Evolutionary conservation across 129 eudicot genomes (phyloP).

Genomic region (Lactuca sativa): DNA sequence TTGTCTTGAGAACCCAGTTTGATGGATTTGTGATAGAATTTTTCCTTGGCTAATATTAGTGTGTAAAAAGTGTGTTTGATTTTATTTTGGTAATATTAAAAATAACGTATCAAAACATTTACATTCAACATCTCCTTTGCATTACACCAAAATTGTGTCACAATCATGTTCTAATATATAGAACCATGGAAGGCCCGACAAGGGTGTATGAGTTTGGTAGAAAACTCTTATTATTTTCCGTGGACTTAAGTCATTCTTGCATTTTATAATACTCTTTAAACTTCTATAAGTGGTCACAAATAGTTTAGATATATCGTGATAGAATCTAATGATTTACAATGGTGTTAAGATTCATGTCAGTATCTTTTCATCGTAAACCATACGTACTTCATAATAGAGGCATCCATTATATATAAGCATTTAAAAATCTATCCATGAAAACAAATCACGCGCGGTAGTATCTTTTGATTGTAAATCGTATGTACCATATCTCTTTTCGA

Average conservation of each 20-base stretch:
- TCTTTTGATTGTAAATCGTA: constrained; percentile 19
- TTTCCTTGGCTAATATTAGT: too few relatives aligned
- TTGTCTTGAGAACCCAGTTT: too few relatives aligned
- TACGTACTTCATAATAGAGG: background rate
- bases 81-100: too few relatives aligned
- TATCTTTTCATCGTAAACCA: background rate
- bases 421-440: constrained; percentile 16
- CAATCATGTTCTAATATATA: background rate
- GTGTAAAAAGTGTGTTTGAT: too few relatives aligned
- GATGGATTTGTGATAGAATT: too few relatives aligned
- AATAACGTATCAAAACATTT: background rate
- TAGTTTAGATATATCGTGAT: too few relatives aligned
- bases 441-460: constrained; percentile 10
- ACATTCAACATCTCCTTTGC: background rate
- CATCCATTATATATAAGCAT: constrained; percentile 5
- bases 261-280: too few relatives aligned
- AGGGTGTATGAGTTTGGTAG: constrained; percentile 7
- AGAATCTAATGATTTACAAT: background rate
- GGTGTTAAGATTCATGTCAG: background rate
- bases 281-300: too few relatives aligned
- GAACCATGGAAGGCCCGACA: constrained; percentile 10
- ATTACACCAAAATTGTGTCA: background rate
- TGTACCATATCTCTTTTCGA: constrained; percentile 17
- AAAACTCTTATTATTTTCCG: background rate
- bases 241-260: too few relatives aligned